Evolutionary conservation across 139 green algal genomes (phyloP).

Genomic region (Mesotaenium endlicherianum): DNA sequence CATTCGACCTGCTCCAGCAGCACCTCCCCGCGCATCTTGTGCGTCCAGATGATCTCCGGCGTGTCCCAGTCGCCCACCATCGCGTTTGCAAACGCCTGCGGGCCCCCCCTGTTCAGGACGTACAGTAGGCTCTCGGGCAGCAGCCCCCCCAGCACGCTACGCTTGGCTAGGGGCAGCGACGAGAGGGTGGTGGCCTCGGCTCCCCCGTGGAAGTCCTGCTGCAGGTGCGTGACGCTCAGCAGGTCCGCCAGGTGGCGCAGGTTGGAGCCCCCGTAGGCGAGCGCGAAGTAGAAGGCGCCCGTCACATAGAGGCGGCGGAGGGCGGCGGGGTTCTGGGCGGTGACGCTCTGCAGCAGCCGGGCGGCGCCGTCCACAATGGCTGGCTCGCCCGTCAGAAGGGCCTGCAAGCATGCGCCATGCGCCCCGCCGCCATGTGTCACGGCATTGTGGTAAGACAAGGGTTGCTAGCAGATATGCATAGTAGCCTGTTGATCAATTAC

Average conservation of each 20-base stretch:
- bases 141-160: constrained; percentile 77
- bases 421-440: too few relatives aligned
- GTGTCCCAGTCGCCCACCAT: constrained; percentile 79
- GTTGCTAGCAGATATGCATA: too few relatives aligned
- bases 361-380: constrained; percentile 66
- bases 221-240: constrained; percentile 49
- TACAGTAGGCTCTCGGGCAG: constrained; percentile 90
- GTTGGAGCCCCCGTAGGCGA: constrained; percentile 86
- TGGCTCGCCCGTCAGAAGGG: constrained; percentile 75
- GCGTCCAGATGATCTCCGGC: constrained; percentile 91
- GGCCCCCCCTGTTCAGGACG: constrained; percentile 63
- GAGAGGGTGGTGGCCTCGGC: neutral
- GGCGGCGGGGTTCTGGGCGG: constrained; percentile 61
- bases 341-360: constrained; percentile 65
- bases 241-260: constrained; percentile 57
- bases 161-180: constrained; percentile 56
- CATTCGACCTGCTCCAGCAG: constrained; percentile 72
- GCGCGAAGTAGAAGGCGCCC: constrained; percentile 80
- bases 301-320: constrained; percentile 79
- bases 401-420: too few relatives aligned
- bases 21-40: constrained; percentile 74
- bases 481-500: too few relatives aligned
- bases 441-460: too few relatives aligned
- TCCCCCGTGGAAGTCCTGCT: constrained; percentile 50
- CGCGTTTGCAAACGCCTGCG: constrained; percentile 70